These are phyloP conservation scores for Corylus avellana DNA, from an alignment of 306 rosid species.

Conservation along the genomic window DNA sequence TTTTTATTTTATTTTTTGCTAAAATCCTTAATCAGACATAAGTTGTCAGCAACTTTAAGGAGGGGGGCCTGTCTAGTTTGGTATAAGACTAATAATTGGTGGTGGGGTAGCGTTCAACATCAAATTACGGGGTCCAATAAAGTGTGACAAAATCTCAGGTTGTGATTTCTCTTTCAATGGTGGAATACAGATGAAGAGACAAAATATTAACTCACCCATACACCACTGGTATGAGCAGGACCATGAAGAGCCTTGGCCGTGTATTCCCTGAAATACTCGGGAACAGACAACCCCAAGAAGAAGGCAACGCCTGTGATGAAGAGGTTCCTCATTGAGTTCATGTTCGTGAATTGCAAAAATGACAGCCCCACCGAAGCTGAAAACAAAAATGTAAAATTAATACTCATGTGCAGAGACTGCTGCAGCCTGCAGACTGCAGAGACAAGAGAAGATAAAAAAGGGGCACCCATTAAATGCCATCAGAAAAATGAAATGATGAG, in stretches of 20 bases:
- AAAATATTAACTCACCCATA: slow-evolving; percentile 72
- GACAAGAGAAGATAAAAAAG: slow-evolving; percentile 1
- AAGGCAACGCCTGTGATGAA: slow-evolving; percentile 82
- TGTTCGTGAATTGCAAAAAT: slow-evolving; percentile 98
- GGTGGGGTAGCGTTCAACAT: background rate
- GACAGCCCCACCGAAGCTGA: slow-evolving; percentile 98
- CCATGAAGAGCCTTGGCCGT: slow-evolving; percentile 86
- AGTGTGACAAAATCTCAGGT: background rate
- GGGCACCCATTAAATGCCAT: no score
- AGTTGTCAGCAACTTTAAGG: background rate
- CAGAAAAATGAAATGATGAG: no score
- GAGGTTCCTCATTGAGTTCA: slow-evolving; percentile 98
- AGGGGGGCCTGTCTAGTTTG: background rate
- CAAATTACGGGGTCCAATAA: background rate
- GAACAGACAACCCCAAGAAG: slow-evolving; percentile 88
- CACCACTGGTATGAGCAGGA: slow-evolving; percentile 87
- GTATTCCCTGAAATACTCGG: slow-evolving; percentile 86
- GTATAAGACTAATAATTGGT: background rate
- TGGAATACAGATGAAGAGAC: background rate
- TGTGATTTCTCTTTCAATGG: background rate
- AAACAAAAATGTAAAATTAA: slow-evolving; percentile 3
- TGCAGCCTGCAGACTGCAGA: background rate
- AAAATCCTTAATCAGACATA: no score
- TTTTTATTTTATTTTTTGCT: no score
- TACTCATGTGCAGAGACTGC: slow-evolving; percentile 15